Evolutionary conservation across 306 rosid genomes (phyloP), one percentile per base, ranked within the genome.

Genomic region (Glycyrrhiza uralensis): DNA sequence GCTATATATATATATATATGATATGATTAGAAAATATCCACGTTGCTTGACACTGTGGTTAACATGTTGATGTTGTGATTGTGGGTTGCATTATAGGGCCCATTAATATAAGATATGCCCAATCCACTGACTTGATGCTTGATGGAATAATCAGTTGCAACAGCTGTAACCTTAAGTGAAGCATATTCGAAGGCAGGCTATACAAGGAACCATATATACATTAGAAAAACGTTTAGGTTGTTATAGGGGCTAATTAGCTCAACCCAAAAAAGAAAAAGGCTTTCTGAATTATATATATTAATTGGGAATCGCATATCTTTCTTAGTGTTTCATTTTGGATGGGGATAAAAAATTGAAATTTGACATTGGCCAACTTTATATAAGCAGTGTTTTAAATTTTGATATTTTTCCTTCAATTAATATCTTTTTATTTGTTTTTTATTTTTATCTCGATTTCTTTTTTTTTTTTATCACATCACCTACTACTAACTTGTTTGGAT

Each of bases 31-130:
- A 64, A 71, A 49, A 22, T 66, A 45, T 14, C 56, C 73, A 74
- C 81, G 73, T 80, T 77, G 63, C 28, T 51, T 80, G 19, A 49
- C 35, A 78, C 70, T 45, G 33, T 70, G 58, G 66, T 59, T 66
- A 51, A 55, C 76, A 81, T 58, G 75, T 60, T 70, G 61, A 44
- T 81, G 89, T 76, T 70, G 38, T 52, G 41, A 81, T 75, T 79
- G 84, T 82, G 89, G 84, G 80, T 49, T 75, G 84, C 88, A 85
- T 63, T 61, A 55, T 81, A n/a, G n/a, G n/a, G 78, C 46, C 82
- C 89, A 36, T 55, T 76, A 71, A 59, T 72, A 23, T 42, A 58
- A 77, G 54, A 78, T 75, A 78, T 71, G 46, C 32, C 61, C 46
- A 72, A 66, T 71, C 83, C 67, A 47, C 46, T 73, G 20, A 47